These are phyloP conservation scores for Lachnellula willkommii DNA, from an alignment of 2,329 filamentous ascomycete genomes.

Conservation along the genomic window DNA sequence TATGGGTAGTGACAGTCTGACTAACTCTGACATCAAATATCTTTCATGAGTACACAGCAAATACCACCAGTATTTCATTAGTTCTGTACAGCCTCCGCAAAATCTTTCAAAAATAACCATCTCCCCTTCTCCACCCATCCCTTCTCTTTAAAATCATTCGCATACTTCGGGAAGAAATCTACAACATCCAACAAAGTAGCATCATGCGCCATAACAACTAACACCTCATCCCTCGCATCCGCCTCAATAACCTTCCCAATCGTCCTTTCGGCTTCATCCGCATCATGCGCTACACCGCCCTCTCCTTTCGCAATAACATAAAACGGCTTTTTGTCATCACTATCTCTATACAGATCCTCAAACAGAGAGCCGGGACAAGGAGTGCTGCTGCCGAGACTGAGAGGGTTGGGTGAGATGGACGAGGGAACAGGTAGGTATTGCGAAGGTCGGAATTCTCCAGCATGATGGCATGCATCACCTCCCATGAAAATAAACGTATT, in stretches of 20 bases:
- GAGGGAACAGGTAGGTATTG: slow-evolving; percentile 36
- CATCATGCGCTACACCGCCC: slow-evolving; percentile 22
- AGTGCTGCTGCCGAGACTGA: slow-evolving; percentile 24
- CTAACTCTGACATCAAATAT: too few relatives aligned
- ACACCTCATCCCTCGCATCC: slow-evolving; percentile 40
- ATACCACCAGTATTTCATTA: too few relatives aligned
- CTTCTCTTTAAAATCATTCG: slow-evolving; percentile 42
- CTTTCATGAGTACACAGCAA: too few relatives aligned
- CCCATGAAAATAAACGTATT: slow-evolving; percentile 45
- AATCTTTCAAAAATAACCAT: slow-evolving; percentile 49
- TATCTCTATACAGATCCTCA: slow-evolving; percentile 34
- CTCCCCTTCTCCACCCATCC: slow-evolving; percentile 40
- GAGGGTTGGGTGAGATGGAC: slow-evolving; percentile 36
- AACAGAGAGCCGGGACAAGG: slow-evolving; percentile 40
- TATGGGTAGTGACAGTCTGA: too few relatives aligned
- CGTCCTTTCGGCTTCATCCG: slow-evolving; percentile 34
- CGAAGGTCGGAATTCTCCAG: slow-evolving; percentile 41
- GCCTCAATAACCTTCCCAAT: slow-evolving; percentile 42
- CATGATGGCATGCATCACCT: slow-evolving; percentile 43
- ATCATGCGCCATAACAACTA: slow-evolving; percentile 46
- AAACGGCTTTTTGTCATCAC: slow-evolving; percentile 29
- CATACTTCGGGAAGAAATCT: slow-evolving; percentile 45
- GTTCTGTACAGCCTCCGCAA: slow-evolving; percentile 36
- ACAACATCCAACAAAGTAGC: slow-evolving; percentile 37
- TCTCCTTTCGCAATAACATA: slow-evolving; percentile 26